phyloP scores from a whole-genome alignment of 2,329 filamentous ascomycete genomes.

The Coniella lustricola region DNA sequence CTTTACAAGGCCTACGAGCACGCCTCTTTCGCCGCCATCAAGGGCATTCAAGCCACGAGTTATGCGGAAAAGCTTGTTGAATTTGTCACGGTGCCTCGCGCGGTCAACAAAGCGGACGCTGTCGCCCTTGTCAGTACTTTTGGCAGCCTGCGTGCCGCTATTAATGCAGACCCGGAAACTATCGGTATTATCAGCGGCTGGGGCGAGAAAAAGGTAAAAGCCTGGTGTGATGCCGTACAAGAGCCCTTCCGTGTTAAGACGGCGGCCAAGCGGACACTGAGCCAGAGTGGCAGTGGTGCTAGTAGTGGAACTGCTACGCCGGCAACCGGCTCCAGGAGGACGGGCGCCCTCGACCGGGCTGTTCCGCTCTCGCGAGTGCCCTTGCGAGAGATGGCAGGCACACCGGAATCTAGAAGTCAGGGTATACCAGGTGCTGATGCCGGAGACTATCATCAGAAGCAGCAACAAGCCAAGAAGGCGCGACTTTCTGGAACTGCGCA shows the following conservation, averaged over 20 bases:
- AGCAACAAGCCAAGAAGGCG: slow-evolving; percentile 16
- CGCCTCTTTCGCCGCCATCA: slow-evolving; percentile 71
- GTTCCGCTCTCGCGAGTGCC: slow-evolving; percentile 18
- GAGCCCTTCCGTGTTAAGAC: slow-evolving; percentile 77
- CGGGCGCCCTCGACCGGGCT: slow-evolving; percentile 17
- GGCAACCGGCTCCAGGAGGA: slow-evolving; percentile 17
- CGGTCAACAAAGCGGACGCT: slow-evolving; percentile 91
- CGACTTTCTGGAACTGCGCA: slow-evolving; percentile 31
- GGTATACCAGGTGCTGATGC: slow-evolving; percentile 26
- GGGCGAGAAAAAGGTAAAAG: slow-evolving; percentile 90
- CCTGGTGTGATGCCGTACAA: slow-evolving; percentile 73
- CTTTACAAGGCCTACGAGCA: slow-evolving; percentile 93
- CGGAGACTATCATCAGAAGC: not conserved
- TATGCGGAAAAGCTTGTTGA: slow-evolving; percentile 86
- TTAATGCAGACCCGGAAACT: slow-evolving; percentile 84
- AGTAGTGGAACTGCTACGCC: not conserved
- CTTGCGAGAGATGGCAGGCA: slow-evolving; percentile 14
- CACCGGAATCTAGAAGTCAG: slow-evolving; percentile 25
- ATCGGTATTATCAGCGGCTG: slow-evolving; percentile 80
- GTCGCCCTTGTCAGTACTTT: slow-evolving; percentile 86
- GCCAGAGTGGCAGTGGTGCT: slow-evolving; percentile 22
- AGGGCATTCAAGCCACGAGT: slow-evolving; percentile 72
- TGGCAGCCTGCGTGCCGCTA: slow-evolving; percentile 75
- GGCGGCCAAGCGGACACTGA: slow-evolving; percentile 45
- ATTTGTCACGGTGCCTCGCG: slow-evolving; percentile 83